phyloP scores from a whole-genome alignment of 1,284 basidiomycete genomes.

The Microstroma glucosiphilum region DNA sequence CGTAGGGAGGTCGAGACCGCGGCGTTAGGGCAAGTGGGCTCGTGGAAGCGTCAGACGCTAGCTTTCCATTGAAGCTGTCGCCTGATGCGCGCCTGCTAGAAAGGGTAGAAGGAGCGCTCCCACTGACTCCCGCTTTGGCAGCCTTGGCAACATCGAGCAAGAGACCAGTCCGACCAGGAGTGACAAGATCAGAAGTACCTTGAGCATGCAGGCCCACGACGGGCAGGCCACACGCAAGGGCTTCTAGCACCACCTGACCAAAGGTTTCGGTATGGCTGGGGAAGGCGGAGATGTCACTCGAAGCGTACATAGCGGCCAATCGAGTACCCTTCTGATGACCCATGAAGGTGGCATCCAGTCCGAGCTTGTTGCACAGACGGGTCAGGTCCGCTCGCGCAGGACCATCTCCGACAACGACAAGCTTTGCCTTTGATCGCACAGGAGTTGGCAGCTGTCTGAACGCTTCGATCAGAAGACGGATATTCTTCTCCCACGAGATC shows the following conservation, averaged over 20 bases:
- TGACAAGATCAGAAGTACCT: conserved; percentile 58
- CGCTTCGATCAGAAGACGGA: conserved; percentile 57
- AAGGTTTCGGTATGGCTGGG: conserved; percentile 59
- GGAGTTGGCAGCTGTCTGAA: conserved; percentile 50
- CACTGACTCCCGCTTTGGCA: conserved; percentile 15
- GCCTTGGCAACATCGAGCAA: conserved; percentile 44
- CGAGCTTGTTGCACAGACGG: conserved; percentile 52
- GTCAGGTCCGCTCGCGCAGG: conserved; percentile 56
- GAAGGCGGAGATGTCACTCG: conserved; percentile 58
- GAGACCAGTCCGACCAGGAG: conserved; percentile 54
- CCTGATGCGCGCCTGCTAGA: not conserved
- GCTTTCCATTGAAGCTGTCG: not conserved
- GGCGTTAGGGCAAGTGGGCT: not conserved
- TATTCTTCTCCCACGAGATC: conserved; percentile 60
- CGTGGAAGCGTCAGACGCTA: not conserved
- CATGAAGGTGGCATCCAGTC: conserved; percentile 56
- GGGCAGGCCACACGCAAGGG: conserved; percentile 57
- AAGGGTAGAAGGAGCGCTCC: not conserved
- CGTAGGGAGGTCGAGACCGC: not conserved
- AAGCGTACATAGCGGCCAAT: conserved; percentile 54
- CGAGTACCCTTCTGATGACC: conserved; percentile 53
- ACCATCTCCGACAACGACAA: conserved; percentile 59
- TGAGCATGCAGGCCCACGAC: conserved; percentile 59
- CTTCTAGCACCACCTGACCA: conserved; percentile 59
- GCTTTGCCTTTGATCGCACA: conserved; percentile 51